These are phyloP conservation scores for Dactylellina drechsleri DNA, from an alignment of 2,329 filamentous ascomycete genomes.

Conservation along the genomic window DNA sequence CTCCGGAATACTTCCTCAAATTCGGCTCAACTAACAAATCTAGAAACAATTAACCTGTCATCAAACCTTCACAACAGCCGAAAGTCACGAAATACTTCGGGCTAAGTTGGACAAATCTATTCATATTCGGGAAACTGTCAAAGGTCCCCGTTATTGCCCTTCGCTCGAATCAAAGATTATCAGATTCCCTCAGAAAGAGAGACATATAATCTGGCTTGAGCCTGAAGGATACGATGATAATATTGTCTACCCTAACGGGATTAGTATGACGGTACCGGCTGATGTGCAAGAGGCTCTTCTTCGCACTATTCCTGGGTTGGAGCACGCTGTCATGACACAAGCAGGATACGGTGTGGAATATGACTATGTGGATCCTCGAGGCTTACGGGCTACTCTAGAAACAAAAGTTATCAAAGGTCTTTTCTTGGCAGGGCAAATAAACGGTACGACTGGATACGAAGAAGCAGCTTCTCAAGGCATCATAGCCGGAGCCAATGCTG, in stretches of 20 bases:
- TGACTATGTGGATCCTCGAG: conserved; percentile 95
- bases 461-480: conserved; percentile 95
- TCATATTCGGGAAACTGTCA: conserved; percentile 94
- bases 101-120: conserved; percentile 94
- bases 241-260: conserved; percentile 92
- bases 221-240: conserved; percentile 92
- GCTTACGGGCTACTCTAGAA: conserved; percentile 86
- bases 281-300: conserved; percentile 86
- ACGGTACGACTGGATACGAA: conserved; percentile 97
- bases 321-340: conserved; percentile 90
- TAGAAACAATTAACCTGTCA: conserved; percentile 81
- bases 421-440: conserved; percentile 95
- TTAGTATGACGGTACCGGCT: conserved; percentile 94
- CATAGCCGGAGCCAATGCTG: conserved; percentile 92
- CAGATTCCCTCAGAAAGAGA: conserved; percentile 80
- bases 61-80: conserved; percentile 85
- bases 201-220: conserved; percentile 95
- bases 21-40: neutral
- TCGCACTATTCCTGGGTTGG: conserved; percentile 86
- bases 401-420: conserved; percentile 90
- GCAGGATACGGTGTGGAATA: conserved; percentile 98
- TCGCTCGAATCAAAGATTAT: conserved; percentile 95
- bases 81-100: conserved; percentile 83
- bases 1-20: neutral
- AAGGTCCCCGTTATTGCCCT: conserved; percentile 92